Conservation (phyloP, 768 basidiomycete genomes). For the Hygrophorus russula region DNA sequence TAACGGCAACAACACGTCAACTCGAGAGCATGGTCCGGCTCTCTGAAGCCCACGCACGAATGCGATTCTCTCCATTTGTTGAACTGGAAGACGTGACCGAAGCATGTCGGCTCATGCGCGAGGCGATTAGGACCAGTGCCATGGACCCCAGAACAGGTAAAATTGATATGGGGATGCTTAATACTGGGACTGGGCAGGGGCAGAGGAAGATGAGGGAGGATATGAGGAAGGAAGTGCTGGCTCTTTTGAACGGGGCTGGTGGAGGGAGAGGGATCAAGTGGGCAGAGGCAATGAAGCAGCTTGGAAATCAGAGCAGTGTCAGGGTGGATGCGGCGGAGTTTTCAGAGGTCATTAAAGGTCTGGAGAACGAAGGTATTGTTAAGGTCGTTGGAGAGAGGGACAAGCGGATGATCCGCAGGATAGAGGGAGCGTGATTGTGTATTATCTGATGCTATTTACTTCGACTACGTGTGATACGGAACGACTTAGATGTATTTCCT, state of each 20-base stretch:
- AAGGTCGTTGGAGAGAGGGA: slow-evolving; percentile 86
- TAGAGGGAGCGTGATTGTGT: slow-evolving; percentile 28
- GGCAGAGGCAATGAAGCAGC: slow-evolving; percentile 66
- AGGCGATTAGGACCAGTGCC: slow-evolving; percentile 88
- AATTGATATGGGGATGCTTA: slow-evolving; percentile 93
- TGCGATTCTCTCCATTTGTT: slow-evolving; percentile 86
- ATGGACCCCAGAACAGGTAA: slow-evolving; percentile 96
- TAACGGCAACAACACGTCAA: slow-evolving; percentile 96
- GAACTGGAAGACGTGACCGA: slow-evolving; percentile 83
- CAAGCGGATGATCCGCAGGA: slow-evolving; percentile 63
- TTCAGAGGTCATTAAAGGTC: slow-evolving; percentile 56
- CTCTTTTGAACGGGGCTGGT: slow-evolving; percentile 45
- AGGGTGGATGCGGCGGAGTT: slow-evolving; percentile 77
- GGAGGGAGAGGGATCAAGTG: slow-evolving; percentile 62
- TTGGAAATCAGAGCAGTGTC: slow-evolving; percentile 80
- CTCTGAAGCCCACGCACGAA: slow-evolving; percentile 91
- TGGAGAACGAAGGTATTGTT: slow-evolving; percentile 81
- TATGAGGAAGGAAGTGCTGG: slow-evolving; percentile 73
- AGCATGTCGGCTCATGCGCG: slow-evolving; percentile 89
- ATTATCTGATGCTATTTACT: background rate
- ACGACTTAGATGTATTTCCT: too few relatives aligned
- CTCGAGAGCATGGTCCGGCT: slow-evolving; percentile 96
- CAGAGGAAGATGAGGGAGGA: slow-evolving; percentile 84
- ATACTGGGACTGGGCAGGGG: slow-evolving; percentile 84
- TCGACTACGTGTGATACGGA: too few relatives aligned